Conservation (phyloP, 306 rosid species). For the Vigna nakashimae region DNA sequence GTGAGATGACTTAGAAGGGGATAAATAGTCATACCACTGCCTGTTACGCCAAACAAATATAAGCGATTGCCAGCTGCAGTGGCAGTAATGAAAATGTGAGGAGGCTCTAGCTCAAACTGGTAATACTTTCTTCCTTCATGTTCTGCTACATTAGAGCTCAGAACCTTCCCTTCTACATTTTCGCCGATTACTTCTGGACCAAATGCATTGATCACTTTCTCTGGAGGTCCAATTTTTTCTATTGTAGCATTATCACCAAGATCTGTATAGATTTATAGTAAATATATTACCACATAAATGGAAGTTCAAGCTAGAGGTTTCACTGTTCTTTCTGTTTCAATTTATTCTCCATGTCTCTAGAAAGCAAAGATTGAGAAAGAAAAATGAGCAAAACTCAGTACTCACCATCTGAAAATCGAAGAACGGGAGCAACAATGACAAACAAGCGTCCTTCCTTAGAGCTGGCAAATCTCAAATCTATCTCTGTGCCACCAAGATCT, state of each 20-base stretch:
- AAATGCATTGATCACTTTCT: slow-evolving; percentile 84
- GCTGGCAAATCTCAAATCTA: slow-evolving; percentile 87
- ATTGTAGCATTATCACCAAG: slow-evolving; percentile 86
- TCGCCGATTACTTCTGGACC: slow-evolving; percentile 98
- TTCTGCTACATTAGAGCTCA: slow-evolving; percentile 64
- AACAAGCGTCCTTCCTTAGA: slow-evolving; percentile 85
- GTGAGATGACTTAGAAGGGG: slow-evolving; percentile 16
- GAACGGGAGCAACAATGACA: slow-evolving; percentile 94
- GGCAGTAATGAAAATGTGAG: slow-evolving; percentile 88
- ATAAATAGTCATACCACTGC: slow-evolving; percentile 65
- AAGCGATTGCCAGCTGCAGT: slow-evolving; percentile 98
- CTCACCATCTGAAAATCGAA: slow-evolving; percentile 84
- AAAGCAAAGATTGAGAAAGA: slow-evolving; percentile 24
- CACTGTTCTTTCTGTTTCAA: not conserved
- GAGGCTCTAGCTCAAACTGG: slow-evolving; percentile 96
- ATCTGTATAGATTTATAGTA: slow-evolving; percentile 55
- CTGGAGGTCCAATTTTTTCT: slow-evolving; percentile 88
- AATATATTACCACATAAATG: slow-evolving; percentile 27
- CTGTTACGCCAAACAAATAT: slow-evolving; percentile 83
- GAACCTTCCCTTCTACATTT: slow-evolving; percentile 93
- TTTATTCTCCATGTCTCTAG: slow-evolving; percentile 24
- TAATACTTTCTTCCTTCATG: slow-evolving; percentile 87
- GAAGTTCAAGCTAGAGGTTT: slow-evolving; percentile 12
- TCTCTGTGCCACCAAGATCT: slow-evolving; percentile 99
- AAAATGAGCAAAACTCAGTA: slow-evolving; percentile 48